Evolutionary conservation across 2,329 filamentous ascomycete species (phyloP).

Genomic region (Fusarium sp.): DNA sequence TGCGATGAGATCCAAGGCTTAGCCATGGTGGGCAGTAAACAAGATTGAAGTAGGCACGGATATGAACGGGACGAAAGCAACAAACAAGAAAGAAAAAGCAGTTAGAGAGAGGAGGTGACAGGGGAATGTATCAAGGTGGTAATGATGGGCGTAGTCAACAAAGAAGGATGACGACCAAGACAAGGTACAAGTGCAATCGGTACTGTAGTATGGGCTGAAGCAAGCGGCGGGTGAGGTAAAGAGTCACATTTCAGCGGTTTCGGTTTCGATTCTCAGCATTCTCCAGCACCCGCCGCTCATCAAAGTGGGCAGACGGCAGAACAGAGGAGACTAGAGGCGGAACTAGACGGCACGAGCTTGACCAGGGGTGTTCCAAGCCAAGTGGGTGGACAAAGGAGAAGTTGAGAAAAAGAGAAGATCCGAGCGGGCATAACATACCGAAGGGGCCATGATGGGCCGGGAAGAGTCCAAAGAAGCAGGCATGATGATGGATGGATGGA

Average conservation of each 20-base stretch:
- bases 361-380: conserved; percentile 14
- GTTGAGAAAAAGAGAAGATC: conserved; percentile 24
- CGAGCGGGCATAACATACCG: conserved; percentile 61
- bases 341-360: conserved; percentile 29
- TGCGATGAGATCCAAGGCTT: conserved; percentile 38
- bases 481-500: conserved; percentile 54
- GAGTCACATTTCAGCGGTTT: conserved; percentile 31
- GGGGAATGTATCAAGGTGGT: conserved; percentile 34
- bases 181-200: conserved; percentile 5
- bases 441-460: conserved; percentile 72
- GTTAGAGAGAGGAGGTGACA: conserved; percentile 5
- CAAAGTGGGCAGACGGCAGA: conserved; percentile 36
- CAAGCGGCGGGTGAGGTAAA: conserved; percentile 31
- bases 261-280: conserved; percentile 13
- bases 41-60: conserved; percentile 17
- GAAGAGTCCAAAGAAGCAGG: conserved; percentile 70
- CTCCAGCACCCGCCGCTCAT: conserved; percentile 15
- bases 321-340: conserved; percentile 26
- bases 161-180: conserved; percentile 24
- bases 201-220: conserved; percentile 30
- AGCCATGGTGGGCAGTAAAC: conserved; percentile 33
- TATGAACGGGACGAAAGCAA: conserved; percentile 1
- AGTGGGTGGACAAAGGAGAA: conserved; percentile 14
- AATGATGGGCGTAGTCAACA: conserved; percentile 32
- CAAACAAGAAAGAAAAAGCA: conserved; percentile 5